A percentile compares a stretch with the other conserved stretches of the same genome.
Evolutionary conservation across 805 yeast genomes (phyloP).

Genomic region (Candida odintsovae): DNA sequence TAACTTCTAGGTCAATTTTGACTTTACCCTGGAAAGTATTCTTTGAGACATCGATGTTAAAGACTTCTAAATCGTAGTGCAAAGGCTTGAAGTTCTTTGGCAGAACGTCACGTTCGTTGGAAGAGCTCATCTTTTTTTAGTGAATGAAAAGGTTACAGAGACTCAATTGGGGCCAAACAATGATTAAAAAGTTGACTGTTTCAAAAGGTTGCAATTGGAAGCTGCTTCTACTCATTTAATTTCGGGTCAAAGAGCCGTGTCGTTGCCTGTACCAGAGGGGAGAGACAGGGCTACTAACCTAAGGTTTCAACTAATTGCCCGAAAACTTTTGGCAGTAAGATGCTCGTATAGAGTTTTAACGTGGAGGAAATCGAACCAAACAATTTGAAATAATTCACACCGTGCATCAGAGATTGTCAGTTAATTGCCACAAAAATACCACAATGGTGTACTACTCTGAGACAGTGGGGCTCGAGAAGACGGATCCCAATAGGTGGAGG

Average conservation of each 20-base stretch:
- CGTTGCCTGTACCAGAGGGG: neutral
- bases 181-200: neutral
- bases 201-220: neutral
- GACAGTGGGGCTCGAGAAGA: constrained; percentile 52
- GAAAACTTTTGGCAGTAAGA: neutral
- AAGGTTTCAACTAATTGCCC: too few species aligned
- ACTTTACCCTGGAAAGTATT: constrained; percentile 56
- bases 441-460: constrained; percentile 53
- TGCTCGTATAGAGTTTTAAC: neutral
- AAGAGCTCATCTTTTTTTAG: neutral
- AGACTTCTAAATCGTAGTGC: constrained; percentile 59
- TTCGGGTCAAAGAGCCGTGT: neutral
- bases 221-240: neutral
- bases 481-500: constrained; percentile 76
- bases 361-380: too few species aligned
- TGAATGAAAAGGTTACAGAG: neutral
- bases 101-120: constrained; percentile 34
- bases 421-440: neutral
- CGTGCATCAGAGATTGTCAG: too few species aligned
- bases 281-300: neutral
- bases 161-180: neutral
- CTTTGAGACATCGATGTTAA: constrained; percentile 51
- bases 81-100: constrained; percentile 64
- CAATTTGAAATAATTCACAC: too few species aligned
- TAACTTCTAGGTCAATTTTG: constrained; percentile 46